Conservation (phyloP, 2,329 filamentous ascomycete genomes). For the Herpotrichia juniperi region DNA sequence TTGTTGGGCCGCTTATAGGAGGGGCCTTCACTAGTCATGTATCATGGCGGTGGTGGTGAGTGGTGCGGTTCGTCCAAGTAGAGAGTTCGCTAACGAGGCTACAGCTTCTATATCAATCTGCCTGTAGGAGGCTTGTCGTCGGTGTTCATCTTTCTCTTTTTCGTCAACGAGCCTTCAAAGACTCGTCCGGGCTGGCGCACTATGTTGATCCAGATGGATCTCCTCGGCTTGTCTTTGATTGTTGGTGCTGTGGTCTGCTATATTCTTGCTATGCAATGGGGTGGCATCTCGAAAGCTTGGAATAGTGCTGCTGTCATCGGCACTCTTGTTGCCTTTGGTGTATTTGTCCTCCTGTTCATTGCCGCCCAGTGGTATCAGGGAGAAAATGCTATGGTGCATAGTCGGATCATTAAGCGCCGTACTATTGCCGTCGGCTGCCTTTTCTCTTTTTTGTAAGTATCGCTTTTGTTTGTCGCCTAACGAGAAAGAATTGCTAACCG, state of each 20-base stretch:
- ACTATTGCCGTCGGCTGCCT: constrained; percentile 37
- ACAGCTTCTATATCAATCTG: constrained; percentile 29
- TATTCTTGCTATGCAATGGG: constrained; percentile 13
- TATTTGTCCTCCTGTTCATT: constrained; percentile 13
- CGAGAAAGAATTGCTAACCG: background rate
- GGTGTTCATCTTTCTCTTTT: too few species aligned
- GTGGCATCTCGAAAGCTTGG: constrained; percentile 24
- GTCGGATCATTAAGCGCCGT: constrained; percentile 27
- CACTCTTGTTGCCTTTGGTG: constrained; percentile 42
- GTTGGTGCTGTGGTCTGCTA: constrained; percentile 2
- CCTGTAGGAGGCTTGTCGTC: constrained; percentile 14
- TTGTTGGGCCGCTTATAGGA: constrained; percentile 47
- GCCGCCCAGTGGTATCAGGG: constrained; percentile 10
- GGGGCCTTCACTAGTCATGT: constrained; percentile 47
- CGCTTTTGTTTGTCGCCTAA: background rate
- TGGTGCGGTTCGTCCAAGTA: background rate
- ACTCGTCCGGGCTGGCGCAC: too few species aligned
- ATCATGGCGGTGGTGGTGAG: constrained; percentile 42
- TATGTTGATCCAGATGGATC: constrained; percentile 3
- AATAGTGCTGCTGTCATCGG: constrained; percentile 48
- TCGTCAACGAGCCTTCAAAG: too few species aligned
- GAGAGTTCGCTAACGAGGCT: background rate
- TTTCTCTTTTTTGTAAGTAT: constrained; percentile 13
- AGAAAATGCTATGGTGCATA: constrained; percentile 13
- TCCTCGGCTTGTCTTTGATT: constrained; percentile 3